These are phyloP conservation scores for Scleroderma bovista DNA, from an alignment of 768 basidiomycete species.

Conservation along the genomic window DNA sequence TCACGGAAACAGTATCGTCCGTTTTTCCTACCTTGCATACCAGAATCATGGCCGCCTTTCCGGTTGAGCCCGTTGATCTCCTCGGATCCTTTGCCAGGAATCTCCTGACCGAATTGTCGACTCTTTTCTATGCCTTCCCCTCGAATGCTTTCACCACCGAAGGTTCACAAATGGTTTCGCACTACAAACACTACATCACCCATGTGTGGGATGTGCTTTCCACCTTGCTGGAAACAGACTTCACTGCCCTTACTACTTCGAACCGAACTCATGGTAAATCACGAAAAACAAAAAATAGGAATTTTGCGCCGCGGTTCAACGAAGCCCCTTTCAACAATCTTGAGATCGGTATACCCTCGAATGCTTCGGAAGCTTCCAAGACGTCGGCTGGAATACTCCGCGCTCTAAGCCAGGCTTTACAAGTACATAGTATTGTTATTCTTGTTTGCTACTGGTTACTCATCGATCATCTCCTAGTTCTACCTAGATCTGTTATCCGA, in stretches of 20 bases:
- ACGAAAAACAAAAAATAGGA: slow-evolving; percentile 3
- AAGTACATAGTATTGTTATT: slow-evolving; percentile 10
- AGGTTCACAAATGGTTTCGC: slow-evolving; percentile 1
- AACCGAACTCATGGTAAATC: background rate
- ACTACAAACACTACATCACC: slow-evolving; percentile 9
- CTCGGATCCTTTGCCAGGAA: slow-evolving; percentile 9
- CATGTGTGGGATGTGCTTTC: slow-evolving; percentile 8
- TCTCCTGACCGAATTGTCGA: slow-evolving; percentile 15
- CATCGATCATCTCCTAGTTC: slow-evolving; percentile 3
- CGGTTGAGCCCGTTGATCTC: slow-evolving; percentile 14
- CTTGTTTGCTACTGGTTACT: background rate
- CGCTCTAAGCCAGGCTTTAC: slow-evolving; percentile 16
- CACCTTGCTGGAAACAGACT: slow-evolving; percentile 3
- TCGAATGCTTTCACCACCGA: background rate
- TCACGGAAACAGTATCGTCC: background rate
- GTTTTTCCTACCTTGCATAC: background rate
- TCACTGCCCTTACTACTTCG: background rate
- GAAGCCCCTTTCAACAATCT: slow-evolving; percentile 21
- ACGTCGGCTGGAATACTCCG: slow-evolving; percentile 12
- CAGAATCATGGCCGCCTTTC: slow-evolving; percentile 30
- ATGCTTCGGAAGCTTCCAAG: slow-evolving; percentile 8
- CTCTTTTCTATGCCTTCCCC: slow-evolving; percentile 13
- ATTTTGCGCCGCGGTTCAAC: slow-evolving; percentile 12
- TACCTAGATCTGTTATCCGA: slow-evolving; percentile 8
- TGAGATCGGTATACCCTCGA: slow-evolving; percentile 17